phyloP scores from a whole-genome alignment of 1,284 basidiomycete species.

The Rhodotorula sp. region DNA sequence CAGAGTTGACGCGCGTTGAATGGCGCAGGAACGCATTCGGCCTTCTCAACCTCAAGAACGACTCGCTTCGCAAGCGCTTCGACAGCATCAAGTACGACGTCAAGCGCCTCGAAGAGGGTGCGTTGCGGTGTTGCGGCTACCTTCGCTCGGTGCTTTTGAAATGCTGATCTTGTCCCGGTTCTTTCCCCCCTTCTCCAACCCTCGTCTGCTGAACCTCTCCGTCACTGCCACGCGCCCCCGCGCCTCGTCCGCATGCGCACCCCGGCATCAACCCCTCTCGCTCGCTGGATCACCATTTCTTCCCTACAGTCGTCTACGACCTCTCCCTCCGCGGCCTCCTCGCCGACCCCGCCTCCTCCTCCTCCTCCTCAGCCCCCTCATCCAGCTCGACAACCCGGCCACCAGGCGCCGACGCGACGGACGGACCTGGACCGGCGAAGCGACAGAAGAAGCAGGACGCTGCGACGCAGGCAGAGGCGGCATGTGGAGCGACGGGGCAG shows the following conservation, averaged over 20 bases:
- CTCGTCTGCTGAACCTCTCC: neutral
- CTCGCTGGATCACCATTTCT: too few relatives aligned
- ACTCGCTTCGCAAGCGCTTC: constrained; percentile 71
- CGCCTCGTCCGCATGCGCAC: too few relatives aligned
- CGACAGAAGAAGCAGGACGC: neutral
- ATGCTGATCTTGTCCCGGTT: too few relatives aligned
- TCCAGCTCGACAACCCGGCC: too few relatives aligned
- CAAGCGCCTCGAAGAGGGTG: constrained; percentile 86
- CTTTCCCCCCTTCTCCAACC: neutral
- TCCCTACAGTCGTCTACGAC: constrained; percentile 71
- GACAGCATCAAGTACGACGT: constrained; percentile 66
- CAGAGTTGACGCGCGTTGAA: neutral
- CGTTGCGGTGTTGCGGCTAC: constrained; percentile 29
- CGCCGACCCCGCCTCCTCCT: neutral
- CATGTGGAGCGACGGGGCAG: neutral
- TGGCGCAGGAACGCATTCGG: constrained; percentile 59
- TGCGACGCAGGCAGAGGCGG: neutral
- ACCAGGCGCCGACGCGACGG: neutral
- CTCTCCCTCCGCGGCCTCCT: constrained; percentile 70
- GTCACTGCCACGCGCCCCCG: neutral
- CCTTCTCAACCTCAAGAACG: constrained; percentile 88
- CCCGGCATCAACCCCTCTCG: too few relatives aligned
- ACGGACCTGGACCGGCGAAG: neutral
- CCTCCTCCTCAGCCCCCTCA: neutral
- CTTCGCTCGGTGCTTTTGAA: neutral